phyloP scores from a whole-genome alignment of 2,329 filamentous ascomycete genomes.

The Apiospora marii region DNA sequence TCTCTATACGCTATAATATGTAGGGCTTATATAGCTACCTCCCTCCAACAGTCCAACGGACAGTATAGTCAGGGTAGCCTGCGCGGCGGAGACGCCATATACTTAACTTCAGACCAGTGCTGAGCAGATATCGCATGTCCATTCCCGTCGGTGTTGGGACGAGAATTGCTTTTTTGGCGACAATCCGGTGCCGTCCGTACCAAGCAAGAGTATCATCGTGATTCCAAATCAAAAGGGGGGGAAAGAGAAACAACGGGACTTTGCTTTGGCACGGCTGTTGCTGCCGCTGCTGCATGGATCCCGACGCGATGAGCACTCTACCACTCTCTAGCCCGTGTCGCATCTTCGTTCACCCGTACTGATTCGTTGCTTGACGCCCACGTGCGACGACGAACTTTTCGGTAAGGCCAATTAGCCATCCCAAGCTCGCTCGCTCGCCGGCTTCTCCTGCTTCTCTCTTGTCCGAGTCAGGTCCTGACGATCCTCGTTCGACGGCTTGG shows the following conservation, averaged over 20 bases:
- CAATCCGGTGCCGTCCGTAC: neutral
- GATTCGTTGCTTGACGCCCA: neutral
- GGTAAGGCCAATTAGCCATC: neutral
- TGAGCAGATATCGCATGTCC: neutral
- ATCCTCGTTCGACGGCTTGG: slow-evolving; percentile 4
- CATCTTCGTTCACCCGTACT: neutral
- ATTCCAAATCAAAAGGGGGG: neutral
- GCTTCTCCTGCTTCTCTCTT: neutral
- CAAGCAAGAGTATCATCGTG: neutral
- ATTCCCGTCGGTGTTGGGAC: neutral
- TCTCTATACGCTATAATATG: neutral
- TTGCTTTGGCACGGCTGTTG: neutral
- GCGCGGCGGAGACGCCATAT: neutral
- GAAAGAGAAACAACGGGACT: neutral
- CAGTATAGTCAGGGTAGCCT: neutral
- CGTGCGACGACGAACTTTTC: neutral
- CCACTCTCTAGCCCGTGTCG: neutral
- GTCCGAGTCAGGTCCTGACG: slow-evolving; percentile 3
- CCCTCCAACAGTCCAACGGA: neutral
- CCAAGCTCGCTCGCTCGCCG: neutral
- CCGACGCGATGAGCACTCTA: neutral
- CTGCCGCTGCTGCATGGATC: neutral
- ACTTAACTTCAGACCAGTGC: neutral
- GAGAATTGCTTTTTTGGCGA: neutral
- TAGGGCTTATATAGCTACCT: neutral